A percentile compares a stretch with the other conserved stretches of the same genome.
These are phyloP conservation scores for Misopates orontium DNA, from an alignment of 257 asterid species.

Conservation along the genomic window DNA sequence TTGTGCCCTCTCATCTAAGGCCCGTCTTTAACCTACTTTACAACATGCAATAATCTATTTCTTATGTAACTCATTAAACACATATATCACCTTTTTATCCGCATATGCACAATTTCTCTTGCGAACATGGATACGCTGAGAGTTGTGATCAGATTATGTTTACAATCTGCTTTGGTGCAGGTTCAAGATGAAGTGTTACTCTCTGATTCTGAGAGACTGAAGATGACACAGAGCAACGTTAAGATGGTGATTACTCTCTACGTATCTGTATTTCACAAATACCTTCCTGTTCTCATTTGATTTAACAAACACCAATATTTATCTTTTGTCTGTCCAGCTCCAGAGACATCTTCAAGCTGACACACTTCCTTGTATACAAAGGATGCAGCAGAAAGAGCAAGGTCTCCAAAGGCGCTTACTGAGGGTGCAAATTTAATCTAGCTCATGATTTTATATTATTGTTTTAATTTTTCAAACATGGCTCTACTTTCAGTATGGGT, in stretches of 20 bases:
- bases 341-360: conserved; percentile 92
- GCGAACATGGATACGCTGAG: conserved; percentile 19
- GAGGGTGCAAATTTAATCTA: conserved; percentile 52
- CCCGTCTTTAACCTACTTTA: conserved; percentile 16
- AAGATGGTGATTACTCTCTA: conserved; percentile 56
- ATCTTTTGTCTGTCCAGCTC: conserved; percentile 53
- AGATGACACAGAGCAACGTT: conserved; percentile 80
- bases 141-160: conserved; percentile 24
- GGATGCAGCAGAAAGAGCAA: conserved; percentile 95
- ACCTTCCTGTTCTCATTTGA: conserved; percentile 9
- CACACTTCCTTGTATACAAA: conserved; percentile 84
- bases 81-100: neutral
- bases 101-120: conserved; percentile 20
- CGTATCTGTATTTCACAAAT: neutral
- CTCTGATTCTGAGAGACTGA: conserved; percentile 92
- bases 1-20: neutral
- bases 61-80: neutral
- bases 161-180: conserved; percentile 45
- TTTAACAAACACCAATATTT: conserved; percentile 9
- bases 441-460: conserved; percentile 12
- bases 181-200: conserved; percentile 89
- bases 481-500: neutral
- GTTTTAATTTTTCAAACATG: conserved; percentile 12
- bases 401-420: conserved; percentile 88
- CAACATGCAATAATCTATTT: neutral